Percentiles rank a stretch among this genome's conserved stretches.
Conservation (phyloP, 164 flowering plant species). For the Vitis riparia region DNA sequence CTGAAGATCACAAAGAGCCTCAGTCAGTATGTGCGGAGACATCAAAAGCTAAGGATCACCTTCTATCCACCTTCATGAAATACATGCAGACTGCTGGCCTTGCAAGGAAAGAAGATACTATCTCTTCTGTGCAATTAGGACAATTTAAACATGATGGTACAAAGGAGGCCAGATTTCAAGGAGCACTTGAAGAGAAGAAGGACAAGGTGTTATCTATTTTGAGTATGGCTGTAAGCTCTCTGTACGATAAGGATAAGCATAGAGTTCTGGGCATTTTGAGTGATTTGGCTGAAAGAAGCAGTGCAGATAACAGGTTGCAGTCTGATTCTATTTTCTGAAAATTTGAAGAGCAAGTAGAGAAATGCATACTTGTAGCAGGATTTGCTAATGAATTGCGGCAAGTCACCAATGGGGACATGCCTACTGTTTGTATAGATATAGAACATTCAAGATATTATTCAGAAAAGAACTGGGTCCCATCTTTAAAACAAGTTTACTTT, state of each 20-base stretch:
- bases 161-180: conserved; percentile 29
- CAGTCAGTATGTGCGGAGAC: too few relatives aligned
- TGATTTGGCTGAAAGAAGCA: conserved; percentile 22
- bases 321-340: conserved; percentile 44
- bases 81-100: conserved; percentile 63
- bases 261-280: conserved; percentile 44
- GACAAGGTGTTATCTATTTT: conserved; percentile 50
- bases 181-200: conserved; percentile 59
- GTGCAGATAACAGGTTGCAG: conserved; percentile 26
- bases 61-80: conserved; percentile 61
- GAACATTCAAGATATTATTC: conserved; percentile 20
- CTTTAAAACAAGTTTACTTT: conserved; percentile 50
- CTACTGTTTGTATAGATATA: conserved; percentile 21
- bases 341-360: conserved; percentile 87
- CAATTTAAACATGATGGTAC: conserved; percentile 32
- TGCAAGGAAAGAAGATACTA: conserved; percentile 47
- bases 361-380: conserved; percentile 63
- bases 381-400: conserved; percentile 57
- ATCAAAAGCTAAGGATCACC: conserved; percentile 71
- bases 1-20: too few relatives aligned
- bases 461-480: conserved; percentile 58
- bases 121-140: conserved; percentile 21
- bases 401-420: conserved; percentile 27
- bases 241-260: conserved; percentile 61
- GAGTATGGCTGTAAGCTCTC: conserved; percentile 45